These are phyloP conservation scores for Aquilaria sinensis DNA, from an alignment of 345 rosid species.

Conservation along the genomic window DNA sequence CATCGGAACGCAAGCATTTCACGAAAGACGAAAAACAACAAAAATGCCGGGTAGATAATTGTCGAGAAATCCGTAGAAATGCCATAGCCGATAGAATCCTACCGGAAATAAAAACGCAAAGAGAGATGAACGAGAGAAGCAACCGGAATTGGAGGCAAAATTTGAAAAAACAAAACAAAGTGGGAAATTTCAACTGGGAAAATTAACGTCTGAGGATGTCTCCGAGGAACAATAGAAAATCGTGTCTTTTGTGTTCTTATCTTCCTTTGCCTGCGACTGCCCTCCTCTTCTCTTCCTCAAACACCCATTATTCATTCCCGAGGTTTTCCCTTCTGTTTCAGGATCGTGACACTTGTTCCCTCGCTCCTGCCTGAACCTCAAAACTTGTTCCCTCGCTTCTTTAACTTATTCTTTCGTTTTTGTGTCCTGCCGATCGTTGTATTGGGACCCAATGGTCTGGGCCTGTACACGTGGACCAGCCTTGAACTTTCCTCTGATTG, in stretches of 20 bases:
- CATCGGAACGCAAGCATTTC: background rate
- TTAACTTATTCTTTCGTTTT: too few species aligned
- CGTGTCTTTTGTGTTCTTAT: conserved; percentile 18
- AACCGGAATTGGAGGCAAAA: background rate
- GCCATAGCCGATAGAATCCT: background rate
- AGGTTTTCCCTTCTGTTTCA: too few species aligned
- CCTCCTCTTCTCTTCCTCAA: too few species aligned
- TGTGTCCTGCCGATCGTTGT: too few species aligned
- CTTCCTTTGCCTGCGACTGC: background rate
- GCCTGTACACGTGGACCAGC: too few species aligned
- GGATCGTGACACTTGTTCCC: too few species aligned
- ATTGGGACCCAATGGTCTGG: too few species aligned
- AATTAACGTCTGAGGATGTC: conserved; percentile 18
- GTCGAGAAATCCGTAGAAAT: background rate
- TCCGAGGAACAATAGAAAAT: conserved; percentile 8
- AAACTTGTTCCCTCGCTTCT: too few species aligned
- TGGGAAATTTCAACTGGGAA: background rate
- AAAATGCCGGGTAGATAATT: background rate
- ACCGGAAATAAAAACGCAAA: background rate
- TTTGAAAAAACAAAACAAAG: background rate
- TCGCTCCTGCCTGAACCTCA: too few species aligned
- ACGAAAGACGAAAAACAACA: too few species aligned
- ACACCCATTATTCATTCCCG: too few species aligned
- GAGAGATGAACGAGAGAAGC: background rate
- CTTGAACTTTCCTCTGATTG: too few species aligned